Conservation (phyloP, 1,284 basidiomycete species). For the Blastosporella zonata region DNA sequence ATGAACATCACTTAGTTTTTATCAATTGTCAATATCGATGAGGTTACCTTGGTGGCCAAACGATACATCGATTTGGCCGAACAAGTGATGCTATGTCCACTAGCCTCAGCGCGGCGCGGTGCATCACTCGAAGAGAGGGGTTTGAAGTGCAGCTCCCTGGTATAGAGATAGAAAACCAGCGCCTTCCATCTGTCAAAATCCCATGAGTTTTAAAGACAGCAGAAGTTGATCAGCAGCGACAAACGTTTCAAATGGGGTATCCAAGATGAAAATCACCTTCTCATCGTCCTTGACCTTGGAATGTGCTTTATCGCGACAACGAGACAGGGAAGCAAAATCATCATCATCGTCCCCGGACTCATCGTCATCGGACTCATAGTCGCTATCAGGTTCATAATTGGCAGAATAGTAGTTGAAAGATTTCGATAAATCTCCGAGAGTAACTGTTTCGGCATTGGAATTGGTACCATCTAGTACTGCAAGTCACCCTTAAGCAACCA, state of each 20-base stretch:
- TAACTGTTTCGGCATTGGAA: not conserved
- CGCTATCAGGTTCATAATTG: constrained; percentile 24
- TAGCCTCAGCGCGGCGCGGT: not conserved
- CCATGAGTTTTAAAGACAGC: not conserved
- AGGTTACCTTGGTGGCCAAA: constrained; percentile 14
- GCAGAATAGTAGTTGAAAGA: constrained; percentile 9
- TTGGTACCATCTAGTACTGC: not conserved
- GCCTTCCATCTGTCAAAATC: constrained; percentile 15
- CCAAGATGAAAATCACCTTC: constrained; percentile 5
- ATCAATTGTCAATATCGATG: not conserved
- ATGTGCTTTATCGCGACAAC: not conserved
- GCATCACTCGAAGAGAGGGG: not conserved
- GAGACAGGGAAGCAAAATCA: not conserved
- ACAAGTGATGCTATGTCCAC: constrained; percentile 5
- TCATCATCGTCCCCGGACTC: not conserved
- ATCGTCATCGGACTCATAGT: constrained; percentile 14
- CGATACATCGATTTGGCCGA: constrained; percentile 26
- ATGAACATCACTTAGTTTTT: not conserved
- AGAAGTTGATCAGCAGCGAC: not conserved
- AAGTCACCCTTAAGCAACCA: not conserved
- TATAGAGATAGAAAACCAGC: constrained; percentile 14
- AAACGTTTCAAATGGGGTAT: constrained; percentile 7
- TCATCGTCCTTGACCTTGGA: not conserved
- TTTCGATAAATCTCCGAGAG: not conserved
- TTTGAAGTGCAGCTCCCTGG: constrained; percentile 13